Evolutionary conservation across 495 filamentous ascomycete species (phyloP), one percentile per base, ranked within the genome.

Genomic region (Parmelia sp.): DNA sequence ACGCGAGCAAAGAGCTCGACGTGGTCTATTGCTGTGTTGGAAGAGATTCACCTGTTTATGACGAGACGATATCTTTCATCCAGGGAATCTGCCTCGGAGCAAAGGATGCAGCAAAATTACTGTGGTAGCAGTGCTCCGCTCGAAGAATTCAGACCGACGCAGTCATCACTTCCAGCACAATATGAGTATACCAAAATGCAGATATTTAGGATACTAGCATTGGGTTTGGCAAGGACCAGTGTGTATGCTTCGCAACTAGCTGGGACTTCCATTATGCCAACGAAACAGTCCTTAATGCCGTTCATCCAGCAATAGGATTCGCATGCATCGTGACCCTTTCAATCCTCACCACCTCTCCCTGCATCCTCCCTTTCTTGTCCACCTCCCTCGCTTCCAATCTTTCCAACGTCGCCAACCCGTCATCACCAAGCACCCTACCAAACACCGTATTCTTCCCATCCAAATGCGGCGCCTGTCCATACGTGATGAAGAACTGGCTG

Each of bases 401-500:
- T 69, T 61, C 80, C 76, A 76, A 82, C 62, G 77, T 74, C 72
- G 78, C 74, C 37, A 75, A 76, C 4, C 74, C 76, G 51, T 77
- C 80, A 66, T 81, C 76, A 45, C 78, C 76, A 73, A 87, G 69
- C 56, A 97, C 83, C 74, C 90, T 88, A 33, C 94, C 94, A 77
- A 98, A 97, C 4, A 95, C 89, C 1, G 91, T 96, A 73, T 93
- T 98, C 65, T 90, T 84, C 8, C 94, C 95, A 76, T 97, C 95
- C 39, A 98, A 78, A 84, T 98, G 94, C 61, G 91, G 86, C 51
- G 91, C 90, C 33, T 88, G 82, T 56, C 88, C 91, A 74, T 93
- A 92, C 10, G 86, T 83, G 58, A 98, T 82, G 74, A 96, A 98
- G 74, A 97, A 98, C 77, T 98, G 94, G 66, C 88, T 92, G 21